Base-by-base conservation (phyloP, 805 yeast genomes). In the Saccharomycopsis amapae region DNA sequence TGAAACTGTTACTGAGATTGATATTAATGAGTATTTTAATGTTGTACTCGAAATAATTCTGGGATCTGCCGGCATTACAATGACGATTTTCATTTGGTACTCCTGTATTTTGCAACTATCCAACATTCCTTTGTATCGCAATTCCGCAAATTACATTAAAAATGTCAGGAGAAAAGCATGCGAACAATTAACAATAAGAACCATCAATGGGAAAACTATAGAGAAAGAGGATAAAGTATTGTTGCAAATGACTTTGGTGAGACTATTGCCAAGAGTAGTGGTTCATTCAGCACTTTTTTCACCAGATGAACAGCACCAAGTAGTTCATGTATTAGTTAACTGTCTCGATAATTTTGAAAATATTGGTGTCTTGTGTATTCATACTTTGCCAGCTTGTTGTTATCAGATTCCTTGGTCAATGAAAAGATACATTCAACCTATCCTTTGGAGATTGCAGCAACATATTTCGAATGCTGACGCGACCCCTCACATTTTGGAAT, bases 361-460 rank as follows among this genome's bases (percentile, higher is more conserved):
- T 50, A 78, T 94, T 0, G 85, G 87, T 0, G 74, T 81, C 30
- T 87, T 94, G 2, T 77, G 87, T 53, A 74, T 88, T 24, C 87
- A 86, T 54, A 79, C 81, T 36, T 65, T 89, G 48, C 78, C 83
- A 4, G 71, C 83, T 2, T 83, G 90, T 54, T 82, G 95, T 58
- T 86, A 83, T 59, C 95, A 85, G 58, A 69, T 84, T 28, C 94
- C 95, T 1, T 58, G 70, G 9, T 77, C 90, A 0, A 71, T 88
- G 45, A 83, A 81, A 58, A 79, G 81, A 55, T 81, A 69, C 54
- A 58, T 86, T 30, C 69, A 79, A 6, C 78, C 77, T n/a, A 76
- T 88, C 9, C 68, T 87, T 50, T 76, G 82, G n/a, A 75, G 76
- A 43, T 63, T 88, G 33, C 95, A 85, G 55, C 80, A 85, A 4